These are phyloP conservation scores for Skeletonema grethae DNA, from an alignment of 108 stramenopile species.

Conservation along the genomic window DNA sequence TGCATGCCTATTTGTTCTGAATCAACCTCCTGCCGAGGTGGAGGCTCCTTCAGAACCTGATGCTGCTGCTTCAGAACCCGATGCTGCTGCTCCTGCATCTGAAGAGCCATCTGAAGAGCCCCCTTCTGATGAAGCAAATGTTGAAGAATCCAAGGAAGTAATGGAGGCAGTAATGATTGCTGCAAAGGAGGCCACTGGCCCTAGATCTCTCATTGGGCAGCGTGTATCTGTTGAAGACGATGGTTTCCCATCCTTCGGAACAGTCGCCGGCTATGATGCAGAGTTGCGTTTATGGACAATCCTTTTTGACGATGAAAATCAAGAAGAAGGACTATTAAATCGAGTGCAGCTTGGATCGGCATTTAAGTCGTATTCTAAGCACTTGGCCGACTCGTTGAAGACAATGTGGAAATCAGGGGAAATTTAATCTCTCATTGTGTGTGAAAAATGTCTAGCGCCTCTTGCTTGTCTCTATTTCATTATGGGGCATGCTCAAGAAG, in stretches of 20 bases:
- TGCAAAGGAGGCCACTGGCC: slow-evolving; percentile 6
- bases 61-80: neutral
- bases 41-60: neutral
- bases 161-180: slow-evolving; percentile 1
- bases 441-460: neutral
- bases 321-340: slow-evolving; percentile 51
- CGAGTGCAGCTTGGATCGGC: slow-evolving; percentile 24
- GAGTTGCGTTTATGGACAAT: slow-evolving; percentile 25
- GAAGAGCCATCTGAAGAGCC: neutral
- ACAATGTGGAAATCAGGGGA: slow-evolving; percentile 27
- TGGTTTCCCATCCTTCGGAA: slow-evolving; percentile 6
- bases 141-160: neutral
- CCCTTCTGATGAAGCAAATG: neutral
- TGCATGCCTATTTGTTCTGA: slow-evolving; percentile 4
- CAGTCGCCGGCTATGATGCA: slow-evolving; percentile 9
- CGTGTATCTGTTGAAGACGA: slow-evolving; percentile 19
- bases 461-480: neutral
- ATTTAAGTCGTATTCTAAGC: slow-evolving; percentile 19
- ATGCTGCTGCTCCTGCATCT: neutral
- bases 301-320: slow-evolving; percentile 30
- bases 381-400: slow-evolving; percentile 18
- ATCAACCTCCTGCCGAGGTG: neutral
- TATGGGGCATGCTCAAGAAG: neutral
- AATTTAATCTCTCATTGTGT: slow-evolving; percentile 5
- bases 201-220: slow-evolving; percentile 16